Evolutionary conservation across 371 early-diverging fungal genomes (phyloP).

Genomic region (Mucor lusitanicus): DNA sequence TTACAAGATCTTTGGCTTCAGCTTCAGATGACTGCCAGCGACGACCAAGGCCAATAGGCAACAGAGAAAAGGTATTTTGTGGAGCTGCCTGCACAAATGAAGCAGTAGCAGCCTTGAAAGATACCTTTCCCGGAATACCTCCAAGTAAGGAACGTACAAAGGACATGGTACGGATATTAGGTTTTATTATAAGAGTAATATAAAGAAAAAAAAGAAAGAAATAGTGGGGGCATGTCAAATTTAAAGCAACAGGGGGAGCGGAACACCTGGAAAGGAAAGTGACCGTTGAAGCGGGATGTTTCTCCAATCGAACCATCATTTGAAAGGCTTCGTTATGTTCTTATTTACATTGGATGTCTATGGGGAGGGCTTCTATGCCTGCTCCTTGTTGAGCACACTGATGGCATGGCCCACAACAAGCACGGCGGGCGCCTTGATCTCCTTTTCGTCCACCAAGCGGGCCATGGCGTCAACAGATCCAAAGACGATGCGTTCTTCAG

Average conservation of each 20-base stretch:
- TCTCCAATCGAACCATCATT: not conserved
- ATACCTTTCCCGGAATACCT: slow-evolving; percentile 41
- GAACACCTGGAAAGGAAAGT: slow-evolving; percentile 1
- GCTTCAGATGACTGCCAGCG: slow-evolving; percentile 46
- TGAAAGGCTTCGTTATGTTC: not conserved
- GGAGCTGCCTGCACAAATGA: slow-evolving; percentile 28
- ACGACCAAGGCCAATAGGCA: slow-evolving; percentile 33
- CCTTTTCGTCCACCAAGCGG: slow-evolving; percentile 45
- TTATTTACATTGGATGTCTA: not conserved
- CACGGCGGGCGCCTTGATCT: slow-evolving; percentile 71
- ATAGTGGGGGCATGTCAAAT: slow-evolving; percentile 11
- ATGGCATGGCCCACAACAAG: slow-evolving; percentile 62
- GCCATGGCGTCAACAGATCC: slow-evolving; percentile 60
- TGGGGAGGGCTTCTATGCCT: not conserved
- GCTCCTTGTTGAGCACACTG: slow-evolving; percentile 11
- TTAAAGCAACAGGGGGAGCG: slow-evolving; percentile 6
- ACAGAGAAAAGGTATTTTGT: slow-evolving; percentile 31
- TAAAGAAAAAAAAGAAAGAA: not conserved
- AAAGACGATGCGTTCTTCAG: slow-evolving; percentile 59
- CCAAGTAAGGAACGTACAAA: slow-evolving; percentile 52
- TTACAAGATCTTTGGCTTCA: slow-evolving; percentile 43
- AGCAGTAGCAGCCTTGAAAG: slow-evolving; percentile 31
- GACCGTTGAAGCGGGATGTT: not conserved
- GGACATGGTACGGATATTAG: slow-evolving; percentile 31
- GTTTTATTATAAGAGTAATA: not conserved